Conservation (phyloP, 2,329 filamentous ascomycete species). For the Cladophialophora psammophila region DNA sequence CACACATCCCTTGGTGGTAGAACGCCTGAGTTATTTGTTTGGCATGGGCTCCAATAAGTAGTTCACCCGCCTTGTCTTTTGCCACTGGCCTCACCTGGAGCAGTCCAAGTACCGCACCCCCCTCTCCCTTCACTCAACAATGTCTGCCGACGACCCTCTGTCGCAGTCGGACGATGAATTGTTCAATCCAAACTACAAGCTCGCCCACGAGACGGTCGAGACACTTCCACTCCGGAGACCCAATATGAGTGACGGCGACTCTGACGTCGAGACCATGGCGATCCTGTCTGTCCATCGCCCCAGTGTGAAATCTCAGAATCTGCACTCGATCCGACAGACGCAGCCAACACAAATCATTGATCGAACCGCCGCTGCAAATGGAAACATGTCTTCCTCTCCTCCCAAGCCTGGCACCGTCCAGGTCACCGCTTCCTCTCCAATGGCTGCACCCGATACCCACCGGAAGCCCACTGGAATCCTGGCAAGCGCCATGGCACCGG, state of each 20-base stretch:
- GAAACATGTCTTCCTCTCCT: conserved; percentile 36
- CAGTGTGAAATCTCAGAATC: conserved; percentile 43
- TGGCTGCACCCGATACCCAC: conserved; percentile 54
- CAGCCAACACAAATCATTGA: conserved; percentile 69
- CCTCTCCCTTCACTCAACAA: conserved; percentile 3
- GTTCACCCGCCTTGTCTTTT: neutral
- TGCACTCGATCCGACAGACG: conserved; percentile 60
- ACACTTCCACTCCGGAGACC: conserved; percentile 35
- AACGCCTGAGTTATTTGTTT: neutral
- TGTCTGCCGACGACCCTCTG: conserved; percentile 27
- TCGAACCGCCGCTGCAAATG: conserved; percentile 41
- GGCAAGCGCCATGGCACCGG: conserved; percentile 73
- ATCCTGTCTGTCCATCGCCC: conserved; percentile 53
- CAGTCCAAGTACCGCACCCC: neutral
- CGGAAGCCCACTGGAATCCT: conserved; percentile 54
- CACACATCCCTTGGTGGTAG: conserved; percentile 1
- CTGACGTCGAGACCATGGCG: conserved; percentile 57
- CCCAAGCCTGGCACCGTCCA: conserved; percentile 65
- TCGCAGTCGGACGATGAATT: conserved; percentile 38
- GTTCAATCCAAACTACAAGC: conserved; percentile 29
- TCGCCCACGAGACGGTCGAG: conserved; percentile 34
- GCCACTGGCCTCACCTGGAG: neutral
- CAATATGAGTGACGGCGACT: conserved; percentile 23
- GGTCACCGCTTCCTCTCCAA: conserved; percentile 87
- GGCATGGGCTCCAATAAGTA: neutral